Evolutionary conservation across 495 filamentous ascomycete genomes (phyloP).

Genomic region (Neurospora sublineolata): DNA sequence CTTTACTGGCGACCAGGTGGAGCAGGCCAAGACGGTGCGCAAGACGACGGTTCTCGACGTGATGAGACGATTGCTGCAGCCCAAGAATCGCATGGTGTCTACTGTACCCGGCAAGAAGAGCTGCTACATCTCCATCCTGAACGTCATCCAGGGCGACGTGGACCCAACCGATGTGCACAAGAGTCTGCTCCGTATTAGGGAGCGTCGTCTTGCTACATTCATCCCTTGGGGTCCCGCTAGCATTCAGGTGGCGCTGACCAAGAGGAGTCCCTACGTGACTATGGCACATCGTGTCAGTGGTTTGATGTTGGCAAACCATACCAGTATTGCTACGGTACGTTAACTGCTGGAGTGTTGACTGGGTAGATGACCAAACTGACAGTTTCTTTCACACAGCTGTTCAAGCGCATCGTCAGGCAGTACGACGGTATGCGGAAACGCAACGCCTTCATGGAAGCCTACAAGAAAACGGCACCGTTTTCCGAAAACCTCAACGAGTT

Average conservation of each 20-base stretch:
- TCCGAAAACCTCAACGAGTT: conserved; percentile 85
- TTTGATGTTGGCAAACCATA: conserved; percentile 96
- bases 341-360: neutral
- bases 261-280: conserved; percentile 87
- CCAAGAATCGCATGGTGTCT: conserved; percentile 98
- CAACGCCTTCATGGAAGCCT: conserved; percentile 90
- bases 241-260: conserved; percentile 93
- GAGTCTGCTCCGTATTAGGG: conserved; percentile 88
- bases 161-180: conserved; percentile 97
- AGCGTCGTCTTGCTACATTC: conserved; percentile 87
- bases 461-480: conserved; percentile 90
- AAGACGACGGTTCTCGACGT: conserved; percentile 97
- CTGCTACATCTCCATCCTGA: conserved; percentile 97
- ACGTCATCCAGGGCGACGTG: conserved; percentile 96
- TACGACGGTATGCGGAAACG: conserved; percentile 90
- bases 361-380: conserved; percentile 2
- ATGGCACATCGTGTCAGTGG: conserved; percentile 89
- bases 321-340: conserved; percentile 77
- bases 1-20: conserved; percentile 89
- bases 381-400: conserved; percentile 40
- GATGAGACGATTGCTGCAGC: conserved; percentile 89
- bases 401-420: conserved; percentile 81
- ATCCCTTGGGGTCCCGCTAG: conserved; percentile 98
- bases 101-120: conserved; percentile 90
- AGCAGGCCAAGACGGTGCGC: conserved; percentile 90